Base-by-base conservation (phyloP, 1,284 basidiomycete genomes). In the Ustilago loliicola region DNA sequence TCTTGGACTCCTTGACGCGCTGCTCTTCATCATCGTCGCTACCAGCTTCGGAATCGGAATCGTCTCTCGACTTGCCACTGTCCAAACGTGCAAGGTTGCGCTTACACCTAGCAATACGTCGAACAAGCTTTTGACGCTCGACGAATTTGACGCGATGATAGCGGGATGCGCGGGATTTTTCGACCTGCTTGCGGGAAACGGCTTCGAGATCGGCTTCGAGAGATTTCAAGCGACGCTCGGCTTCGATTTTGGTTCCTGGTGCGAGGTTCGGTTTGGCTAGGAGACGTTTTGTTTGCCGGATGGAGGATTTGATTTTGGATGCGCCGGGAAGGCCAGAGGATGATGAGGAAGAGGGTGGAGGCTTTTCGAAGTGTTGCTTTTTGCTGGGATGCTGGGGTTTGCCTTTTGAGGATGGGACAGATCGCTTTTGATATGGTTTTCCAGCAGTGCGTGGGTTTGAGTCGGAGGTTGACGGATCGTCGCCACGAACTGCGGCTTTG, bases 81-180 rank as follows among this genome's bases (percentile, higher is more conserved):
- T 65, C 55, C 19, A 72, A 32, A 4, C 40, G 36, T 1, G 38
- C 63, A 23, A 73, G 57, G 34, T 61, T 64, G 17, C 71, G 63
- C 52, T 68, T 75, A 38, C 64, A 68, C 29, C 67, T 58, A 10
- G 59, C 61, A 52, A 79, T 71, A 2, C 63, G 66, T 8, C 73
- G 63, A 5, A 70, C 67, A 6, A 76, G 74, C 21, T 77, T 77
- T 27, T 77, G 77, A 13, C 73, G 42, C 52, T 73, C 77, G 38
- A 82, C 77, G 47, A 82, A 82, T 45, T 77, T 80, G 58, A 82
- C 57, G 19, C 72, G 63, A 52, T 82, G 80, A 50, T 82, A 82
- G 3, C 73, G 58, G 1, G 50, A 50, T 5, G 79, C 68, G 9
- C 69, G 66, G 7, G 65, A 66, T 45, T 73, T 72, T 50, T 80